These are phyloP conservation scores for Chytriomyces hyalinus DNA, from an alignment of 192 early-diverging fungal species.

Conservation along the genomic window DNA sequence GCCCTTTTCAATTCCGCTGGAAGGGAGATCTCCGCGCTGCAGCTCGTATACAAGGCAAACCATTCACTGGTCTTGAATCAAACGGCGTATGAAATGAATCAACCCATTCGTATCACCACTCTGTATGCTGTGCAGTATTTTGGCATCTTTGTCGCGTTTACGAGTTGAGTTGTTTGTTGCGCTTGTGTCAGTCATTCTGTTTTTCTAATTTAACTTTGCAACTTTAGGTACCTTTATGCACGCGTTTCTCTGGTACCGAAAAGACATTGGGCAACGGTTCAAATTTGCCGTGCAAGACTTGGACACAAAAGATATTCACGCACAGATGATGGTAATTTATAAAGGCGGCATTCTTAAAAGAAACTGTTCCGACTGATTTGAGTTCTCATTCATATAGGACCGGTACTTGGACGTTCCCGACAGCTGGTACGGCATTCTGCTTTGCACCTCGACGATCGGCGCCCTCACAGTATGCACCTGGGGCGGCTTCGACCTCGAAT, in stretches of 20 bases:
- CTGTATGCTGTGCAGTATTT: conserved; percentile 38
- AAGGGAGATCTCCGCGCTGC: conserved; percentile 17
- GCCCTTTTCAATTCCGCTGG: conserved; percentile 32
- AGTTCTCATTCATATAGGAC: conserved; percentile 27
- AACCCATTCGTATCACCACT: conserved; percentile 34
- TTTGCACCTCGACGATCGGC: neutral
- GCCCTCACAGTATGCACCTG: conserved; percentile 20
- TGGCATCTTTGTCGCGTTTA: conserved; percentile 52
- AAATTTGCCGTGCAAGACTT: conserved; percentile 34
- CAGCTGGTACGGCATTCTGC: conserved; percentile 25
- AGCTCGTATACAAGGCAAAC: conserved; percentile 25
- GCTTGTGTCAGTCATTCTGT: too few species aligned
- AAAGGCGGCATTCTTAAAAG: neutral
- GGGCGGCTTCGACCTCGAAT: conserved; percentile 39
- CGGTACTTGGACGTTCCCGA: conserved; percentile 43
- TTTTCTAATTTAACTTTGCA: too few species aligned
- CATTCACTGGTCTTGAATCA: conserved; percentile 27
- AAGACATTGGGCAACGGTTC: conserved; percentile 24
- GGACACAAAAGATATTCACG: conserved; percentile 39
- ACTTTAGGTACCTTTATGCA: conserved; percentile 52
- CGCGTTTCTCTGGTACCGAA: conserved; percentile 67
- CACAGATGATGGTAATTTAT: conserved; percentile 24
- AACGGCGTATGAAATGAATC: conserved; percentile 19
- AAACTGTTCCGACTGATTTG: neutral
- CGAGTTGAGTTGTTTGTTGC: conserved; percentile 20